Evolutionary conservation across 805 yeast genomes (phyloP).

Genomic region (Hermanozyma aechmeae): DNA sequence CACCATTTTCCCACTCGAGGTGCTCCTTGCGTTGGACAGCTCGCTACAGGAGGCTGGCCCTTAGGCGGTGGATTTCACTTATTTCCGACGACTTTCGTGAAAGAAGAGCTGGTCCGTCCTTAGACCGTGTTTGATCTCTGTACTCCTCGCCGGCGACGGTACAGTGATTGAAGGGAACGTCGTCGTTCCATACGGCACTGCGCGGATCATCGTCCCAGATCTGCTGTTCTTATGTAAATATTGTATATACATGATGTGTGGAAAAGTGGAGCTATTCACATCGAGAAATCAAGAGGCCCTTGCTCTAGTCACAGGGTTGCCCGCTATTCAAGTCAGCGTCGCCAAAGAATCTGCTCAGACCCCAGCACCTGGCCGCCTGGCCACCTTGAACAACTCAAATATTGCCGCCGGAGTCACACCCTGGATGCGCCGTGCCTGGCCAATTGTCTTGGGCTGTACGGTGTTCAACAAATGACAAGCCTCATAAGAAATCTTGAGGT

Average conservation of each 20-base stretch:
- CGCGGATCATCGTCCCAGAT: neutral
- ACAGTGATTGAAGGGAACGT: too few relatives aligned
- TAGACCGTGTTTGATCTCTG: too few relatives aligned
- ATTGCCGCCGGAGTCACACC: slow-evolving; percentile 93
- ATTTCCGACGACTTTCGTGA: too few relatives aligned
- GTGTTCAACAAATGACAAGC: slow-evolving; percentile 59
- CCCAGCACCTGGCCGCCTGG: slow-evolving; percentile 13
- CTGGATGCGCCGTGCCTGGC: slow-evolving; percentile 90
- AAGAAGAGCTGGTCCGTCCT: too few relatives aligned
- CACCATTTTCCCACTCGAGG: slow-evolving; percentile 26
- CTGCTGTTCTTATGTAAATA: neutral
- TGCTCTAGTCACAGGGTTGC: neutral
- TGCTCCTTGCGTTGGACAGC: slow-evolving; percentile 22
- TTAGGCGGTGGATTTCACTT: too few relatives aligned
- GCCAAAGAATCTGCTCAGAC: neutral
- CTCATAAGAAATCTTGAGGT: slow-evolving; percentile 56
- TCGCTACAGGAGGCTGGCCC: slow-evolving; percentile 10
- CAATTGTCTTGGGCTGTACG: slow-evolving; percentile 81
- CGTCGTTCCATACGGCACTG: neutral
- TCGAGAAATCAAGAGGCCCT: neutral
- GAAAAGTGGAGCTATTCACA: neutral
- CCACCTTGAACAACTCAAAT: slow-evolving; percentile 62
- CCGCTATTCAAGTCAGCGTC: neutral
- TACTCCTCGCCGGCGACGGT: too few relatives aligned
- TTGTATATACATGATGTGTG: neutral